Evolutionary conservation across 495 filamentous ascomycete genomes (phyloP), one percentile per base, ranked within the genome.

Genomic region (Oleoguttula mirabilis): DNA sequence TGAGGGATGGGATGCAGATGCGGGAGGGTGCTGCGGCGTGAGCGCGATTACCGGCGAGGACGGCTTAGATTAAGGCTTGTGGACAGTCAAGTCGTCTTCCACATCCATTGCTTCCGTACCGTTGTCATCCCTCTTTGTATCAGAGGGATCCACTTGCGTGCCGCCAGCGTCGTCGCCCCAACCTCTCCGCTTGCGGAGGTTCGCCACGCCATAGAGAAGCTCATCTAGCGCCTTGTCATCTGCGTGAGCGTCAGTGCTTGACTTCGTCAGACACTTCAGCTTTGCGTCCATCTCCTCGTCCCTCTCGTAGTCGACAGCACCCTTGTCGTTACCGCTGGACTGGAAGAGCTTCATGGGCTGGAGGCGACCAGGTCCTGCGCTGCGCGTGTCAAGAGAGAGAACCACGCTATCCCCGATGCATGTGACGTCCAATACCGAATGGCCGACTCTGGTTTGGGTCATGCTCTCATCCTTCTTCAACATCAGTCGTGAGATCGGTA

Each of bases 111-210:
- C n/a, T n/a, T n/a, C n/a, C n/a, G n/a, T n/a, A n/a, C n/a, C n/a
- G n/a, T n/a, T n/a, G n/a, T n/a, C n/a, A n/a, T n/a, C n/a, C n/a
- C n/a, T n/a, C n/a, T n/a, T n/a, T n/a, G n/a, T n/a, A n/a, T n/a
- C n/a, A n/a, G n/a, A n/a, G n/a, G n/a, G n/a, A n/a, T n/a, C n/a
- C n/a, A n/a, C n/a, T n/a, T n/a, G n/a, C n/a, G n/a, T n/a, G n/a
- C n/a, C n/a, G n/a, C n/a, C n/a, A n/a, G n/a, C n/a, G n/a, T n/a
- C n/a, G n/a, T n/a, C n/a, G n/a, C n/a, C n/a, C n/a, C n/a, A n/a
- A n/a, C n/a, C n/a, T n/a, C n/a, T n/a, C n/a, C n/a, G n/a, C 66
- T 92, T 95, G 37, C 88, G 70, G 37, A 94, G 65, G 43, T 76
- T 78, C 36, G 76, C 79, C 35, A 85, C 61, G 2, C 67, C 66